Conservation (phyloP, 2,329 filamentous ascomycete genomes). For the Huntiella moniliformis region DNA sequence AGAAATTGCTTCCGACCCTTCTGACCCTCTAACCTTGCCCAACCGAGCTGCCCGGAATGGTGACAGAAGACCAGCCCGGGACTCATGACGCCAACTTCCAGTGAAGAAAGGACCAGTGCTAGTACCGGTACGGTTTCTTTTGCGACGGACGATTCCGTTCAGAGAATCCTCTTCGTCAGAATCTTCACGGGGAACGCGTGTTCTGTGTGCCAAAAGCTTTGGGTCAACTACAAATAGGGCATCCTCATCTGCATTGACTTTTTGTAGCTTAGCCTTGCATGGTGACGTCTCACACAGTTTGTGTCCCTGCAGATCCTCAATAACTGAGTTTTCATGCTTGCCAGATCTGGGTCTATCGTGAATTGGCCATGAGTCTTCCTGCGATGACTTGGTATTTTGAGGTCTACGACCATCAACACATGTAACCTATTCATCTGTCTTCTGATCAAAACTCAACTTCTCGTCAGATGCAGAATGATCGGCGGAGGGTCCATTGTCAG, state of each 20-base stretch:
- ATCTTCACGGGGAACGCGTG: conserved; percentile 1
- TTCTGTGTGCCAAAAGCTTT: conserved; percentile 1
- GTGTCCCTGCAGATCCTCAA: background rate
- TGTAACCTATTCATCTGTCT: background rate
- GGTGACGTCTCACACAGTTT: conserved; percentile 3
- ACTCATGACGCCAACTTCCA: conserved; percentile 10
- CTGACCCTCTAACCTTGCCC: conserved; percentile 2
- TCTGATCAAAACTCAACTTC: background rate
- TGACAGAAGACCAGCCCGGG: conserved; percentile 6
- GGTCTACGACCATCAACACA: too few species aligned
- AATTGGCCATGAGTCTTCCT: too few species aligned
- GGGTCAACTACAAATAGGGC: conserved; percentile 5
- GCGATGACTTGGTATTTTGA: too few species aligned
- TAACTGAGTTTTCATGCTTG: background rate
- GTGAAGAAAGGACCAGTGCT: conserved; percentile 10
- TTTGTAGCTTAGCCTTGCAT: conserved; percentile 4
- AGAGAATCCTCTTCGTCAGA: background rate
- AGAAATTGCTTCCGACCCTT: background rate
- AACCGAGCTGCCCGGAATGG: conserved; percentile 10
- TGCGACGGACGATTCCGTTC: background rate
- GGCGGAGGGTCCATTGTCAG: too few species aligned
- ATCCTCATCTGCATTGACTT: conserved; percentile 1
- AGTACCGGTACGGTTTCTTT: conserved; percentile 5
- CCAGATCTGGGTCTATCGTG: too few species aligned
- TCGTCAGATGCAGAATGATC: too few species aligned